Evolutionary conservation across 1,284 basidiomycete genomes (phyloP).

Genomic region (Tilletia walkeri): DNA sequence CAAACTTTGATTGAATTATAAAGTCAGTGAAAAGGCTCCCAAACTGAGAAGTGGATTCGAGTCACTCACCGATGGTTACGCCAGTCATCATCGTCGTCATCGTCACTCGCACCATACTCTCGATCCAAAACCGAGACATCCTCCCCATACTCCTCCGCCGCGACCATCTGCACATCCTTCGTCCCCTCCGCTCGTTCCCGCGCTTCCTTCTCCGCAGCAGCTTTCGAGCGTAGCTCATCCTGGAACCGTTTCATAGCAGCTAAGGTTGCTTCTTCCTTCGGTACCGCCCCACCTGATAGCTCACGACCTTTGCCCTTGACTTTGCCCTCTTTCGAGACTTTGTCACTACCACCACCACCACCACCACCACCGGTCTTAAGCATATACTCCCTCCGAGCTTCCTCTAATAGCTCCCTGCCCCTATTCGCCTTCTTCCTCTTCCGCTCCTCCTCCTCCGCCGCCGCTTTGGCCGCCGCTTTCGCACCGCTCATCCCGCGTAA

Average conservation of each 20-base stretch:
- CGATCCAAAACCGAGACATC: background rate
- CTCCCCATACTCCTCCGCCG: constrained; percentile 17
- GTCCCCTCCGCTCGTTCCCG: background rate
- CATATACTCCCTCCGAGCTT: constrained; percentile 22
- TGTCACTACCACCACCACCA: background rate
- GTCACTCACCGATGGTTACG: constrained; percentile 25
- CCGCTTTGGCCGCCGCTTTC: constrained; percentile 8
- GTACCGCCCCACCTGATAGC: background rate
- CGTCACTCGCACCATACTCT: constrained; percentile 48
- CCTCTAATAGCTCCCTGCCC: constrained; percentile 23
- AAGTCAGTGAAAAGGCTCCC: no score
- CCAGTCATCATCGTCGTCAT: constrained; percentile 31
- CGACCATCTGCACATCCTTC: background rate
- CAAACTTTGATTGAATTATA: constrained; percentile 14
- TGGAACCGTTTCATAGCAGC: constrained; percentile 30
- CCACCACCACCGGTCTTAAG: background rate
- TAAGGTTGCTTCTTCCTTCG: constrained; percentile 26
- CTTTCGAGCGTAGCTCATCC: constrained; percentile 23
- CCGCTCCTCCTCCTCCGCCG: constrained; percentile 20
- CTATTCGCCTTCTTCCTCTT: constrained; percentile 19
- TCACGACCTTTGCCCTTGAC: background rate
- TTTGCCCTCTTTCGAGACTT: constrained; percentile 12
- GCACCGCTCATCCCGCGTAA: constrained; percentile 20
- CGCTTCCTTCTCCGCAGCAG: constrained; percentile 11
- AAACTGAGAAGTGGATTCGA: background rate